Percentiles rank a stretch among this genome's conserved stretches.
Evolutionary conservation across 805 yeast species (phyloP).

Genomic region (Barnettozyma wickerhamii): DNA sequence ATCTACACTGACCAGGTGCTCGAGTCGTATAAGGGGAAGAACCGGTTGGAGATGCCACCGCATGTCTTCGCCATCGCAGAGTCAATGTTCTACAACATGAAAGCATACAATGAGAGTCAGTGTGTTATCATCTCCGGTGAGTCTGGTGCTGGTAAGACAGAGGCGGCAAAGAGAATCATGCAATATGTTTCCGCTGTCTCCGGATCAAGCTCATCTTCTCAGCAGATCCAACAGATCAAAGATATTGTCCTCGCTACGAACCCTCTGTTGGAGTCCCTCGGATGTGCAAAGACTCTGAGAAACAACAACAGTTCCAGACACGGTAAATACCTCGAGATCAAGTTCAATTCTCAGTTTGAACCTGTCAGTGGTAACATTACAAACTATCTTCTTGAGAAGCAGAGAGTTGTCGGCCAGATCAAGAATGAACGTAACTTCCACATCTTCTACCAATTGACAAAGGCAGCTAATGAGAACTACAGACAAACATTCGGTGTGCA

Average conservation of each 20-base stretch:
- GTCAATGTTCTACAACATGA: conserved; percentile 91
- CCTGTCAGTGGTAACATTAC: conserved; percentile 96
- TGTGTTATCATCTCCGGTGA: conserved; percentile 98
- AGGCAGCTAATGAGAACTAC: conserved; percentile 80
- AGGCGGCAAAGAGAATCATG: conserved; percentile 97
- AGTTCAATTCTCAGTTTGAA: conserved; percentile 74
- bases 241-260: conserved; percentile 98
- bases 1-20: conserved; percentile 82
- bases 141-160: conserved; percentile 97
- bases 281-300: conserved; percentile 89
- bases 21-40: conserved; percentile 80
- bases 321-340: conserved; percentile 90
- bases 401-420: conserved; percentile 94
- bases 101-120: conserved; percentile 89
- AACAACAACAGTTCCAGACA: conserved; percentile 89
- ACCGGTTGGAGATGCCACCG: conserved; percentile 94
- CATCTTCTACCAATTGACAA: conserved; percentile 93
- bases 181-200: conserved; percentile 92
- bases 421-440: conserved; percentile 93
- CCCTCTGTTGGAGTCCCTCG: conserved; percentile 85
- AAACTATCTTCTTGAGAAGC: conserved; percentile 89
- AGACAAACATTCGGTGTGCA: conserved; percentile 87
- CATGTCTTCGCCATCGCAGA: conserved; percentile 98
- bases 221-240: conserved; percentile 79
- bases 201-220: conserved; percentile 57